A percentile compares a stretch with the other conserved stretches of the same genome.
Evolutionary conservation across 164 flowering plant species (phyloP).

Genomic region (Houttuynia cordata): DNA sequence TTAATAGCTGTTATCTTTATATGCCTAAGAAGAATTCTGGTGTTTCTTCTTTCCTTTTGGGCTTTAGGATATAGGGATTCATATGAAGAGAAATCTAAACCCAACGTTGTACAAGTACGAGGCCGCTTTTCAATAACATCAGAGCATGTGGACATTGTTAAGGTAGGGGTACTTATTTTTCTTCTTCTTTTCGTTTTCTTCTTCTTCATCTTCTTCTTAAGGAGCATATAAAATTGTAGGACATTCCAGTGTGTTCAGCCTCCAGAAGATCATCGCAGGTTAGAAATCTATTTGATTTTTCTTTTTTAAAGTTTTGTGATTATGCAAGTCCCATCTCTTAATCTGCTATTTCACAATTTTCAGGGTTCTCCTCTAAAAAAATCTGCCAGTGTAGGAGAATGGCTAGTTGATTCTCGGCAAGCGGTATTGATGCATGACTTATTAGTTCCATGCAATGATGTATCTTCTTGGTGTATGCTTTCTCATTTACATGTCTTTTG

Average conservation of each 20-base stretch:
- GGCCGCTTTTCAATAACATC: constrained; percentile 99
- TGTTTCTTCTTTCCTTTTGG: background rate
- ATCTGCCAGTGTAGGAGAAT: constrained; percentile 96
- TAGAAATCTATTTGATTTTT: no score
- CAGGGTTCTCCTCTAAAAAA: constrained; percentile 87
- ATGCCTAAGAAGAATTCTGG: background rate
- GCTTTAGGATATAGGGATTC: constrained; percentile 69
- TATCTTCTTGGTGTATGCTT: background rate
- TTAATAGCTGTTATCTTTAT: background rate
- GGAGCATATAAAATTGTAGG: constrained; percentile 33
- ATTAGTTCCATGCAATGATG: no score
- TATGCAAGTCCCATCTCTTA: background rate
- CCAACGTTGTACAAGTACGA: constrained; percentile 84
- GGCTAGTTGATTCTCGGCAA: constrained; percentile 64
- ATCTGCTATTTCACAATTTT: constrained; percentile 11
- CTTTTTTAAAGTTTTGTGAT: background rate
- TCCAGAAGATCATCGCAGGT: constrained; percentile 68
- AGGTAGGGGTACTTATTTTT: constrained; percentile 30
- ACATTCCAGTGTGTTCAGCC: constrained; percentile 58
- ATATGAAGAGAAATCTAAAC: constrained; percentile 79
- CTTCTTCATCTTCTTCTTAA: constrained; percentile 15
- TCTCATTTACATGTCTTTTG: background rate
- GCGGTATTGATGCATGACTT: constrained; percentile 27
- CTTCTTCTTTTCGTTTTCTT: constrained; percentile 7
- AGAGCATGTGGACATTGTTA: constrained; percentile 78